Conservation (phyloP, 2,329 filamentous ascomycete genomes). For the Colletotrichum tabaci region DNA sequence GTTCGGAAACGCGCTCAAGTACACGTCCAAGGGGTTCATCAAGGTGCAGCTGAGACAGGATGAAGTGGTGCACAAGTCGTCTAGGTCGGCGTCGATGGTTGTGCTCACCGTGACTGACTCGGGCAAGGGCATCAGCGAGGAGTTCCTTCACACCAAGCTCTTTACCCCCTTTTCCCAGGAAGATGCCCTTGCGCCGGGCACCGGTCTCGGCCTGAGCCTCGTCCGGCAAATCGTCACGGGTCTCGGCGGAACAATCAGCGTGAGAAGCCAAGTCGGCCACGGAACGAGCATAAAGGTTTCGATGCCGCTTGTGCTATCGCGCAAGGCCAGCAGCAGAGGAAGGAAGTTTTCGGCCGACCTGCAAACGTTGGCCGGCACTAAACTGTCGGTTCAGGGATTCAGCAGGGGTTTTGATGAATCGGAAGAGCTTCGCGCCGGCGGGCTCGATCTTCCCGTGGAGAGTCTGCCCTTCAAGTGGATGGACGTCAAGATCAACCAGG, state of each 20-base stretch:
- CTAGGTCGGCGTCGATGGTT: constrained; percentile 44
- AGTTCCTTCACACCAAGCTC: constrained; percentile 70
- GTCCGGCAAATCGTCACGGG: constrained; percentile 70
- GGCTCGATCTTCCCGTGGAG: constrained; percentile 46
- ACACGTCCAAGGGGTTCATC: constrained; percentile 62
- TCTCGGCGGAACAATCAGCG: constrained; percentile 69
- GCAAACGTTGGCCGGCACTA: not conserved
- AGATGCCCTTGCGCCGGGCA: constrained; percentile 68
- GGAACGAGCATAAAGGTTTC: constrained; percentile 68
- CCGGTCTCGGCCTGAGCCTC: constrained; percentile 73
- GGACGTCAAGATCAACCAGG: constrained; percentile 48
- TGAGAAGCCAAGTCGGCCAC: constrained; percentile 65
- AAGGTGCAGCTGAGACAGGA: constrained; percentile 52
- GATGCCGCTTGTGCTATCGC: constrained; percentile 53
- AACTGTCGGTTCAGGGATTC: constrained; percentile 29
- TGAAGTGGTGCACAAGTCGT: constrained; percentile 41
- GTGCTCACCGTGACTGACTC: constrained; percentile 70
- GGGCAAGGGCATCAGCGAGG: constrained; percentile 72
- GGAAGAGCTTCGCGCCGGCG: constrained; percentile 42
- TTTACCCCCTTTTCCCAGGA: constrained; percentile 76
- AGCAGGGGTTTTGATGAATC: constrained; percentile 46
- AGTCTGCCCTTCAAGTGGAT: constrained; percentile 51
- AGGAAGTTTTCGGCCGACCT: constrained; percentile 38
- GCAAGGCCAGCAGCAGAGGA: constrained; percentile 19
- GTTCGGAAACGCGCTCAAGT: constrained; percentile 69